Evolutionary conservation across 768 basidiomycete species (phyloP).

Genomic region (Tricholoma hemisulphureum): DNA sequence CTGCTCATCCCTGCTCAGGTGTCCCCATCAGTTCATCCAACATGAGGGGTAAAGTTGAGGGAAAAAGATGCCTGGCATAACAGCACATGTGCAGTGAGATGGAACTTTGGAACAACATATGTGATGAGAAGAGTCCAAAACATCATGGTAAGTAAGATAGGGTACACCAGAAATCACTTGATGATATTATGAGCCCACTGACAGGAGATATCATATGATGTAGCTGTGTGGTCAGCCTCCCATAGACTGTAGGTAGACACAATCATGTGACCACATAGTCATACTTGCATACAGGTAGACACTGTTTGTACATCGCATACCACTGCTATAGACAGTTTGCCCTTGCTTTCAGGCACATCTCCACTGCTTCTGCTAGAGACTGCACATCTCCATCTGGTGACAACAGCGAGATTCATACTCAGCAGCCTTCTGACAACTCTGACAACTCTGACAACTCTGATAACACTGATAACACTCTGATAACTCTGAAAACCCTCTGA

Average conservation of each 20-base stretch:
- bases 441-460: too few relatives aligned
- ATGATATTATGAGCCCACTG: conserved; percentile 26
- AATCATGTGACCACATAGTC: too few relatives aligned
- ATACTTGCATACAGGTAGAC: too few relatives aligned
- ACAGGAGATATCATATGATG: conserved; percentile 30
- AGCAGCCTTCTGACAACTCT: too few relatives aligned
- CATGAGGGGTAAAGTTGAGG: conserved; percentile 21
- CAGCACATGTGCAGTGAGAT: conserved; percentile 23
- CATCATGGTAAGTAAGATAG: background rate
- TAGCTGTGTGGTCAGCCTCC: background rate
- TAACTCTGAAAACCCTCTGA: too few relatives aligned
- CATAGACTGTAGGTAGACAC: conserved; percentile 16
- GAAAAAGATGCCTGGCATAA: conserved; percentile 23
- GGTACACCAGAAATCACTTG: conserved; percentile 10
- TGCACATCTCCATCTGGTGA: too few relatives aligned
- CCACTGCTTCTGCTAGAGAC: too few relatives aligned
- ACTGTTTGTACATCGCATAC: too few relatives aligned
- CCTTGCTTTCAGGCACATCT: too few relatives aligned
- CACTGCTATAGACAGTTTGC: too few relatives aligned
- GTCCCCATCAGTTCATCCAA: conserved; percentile 21
- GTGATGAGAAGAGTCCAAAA: background rate
- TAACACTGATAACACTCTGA: too few relatives aligned
- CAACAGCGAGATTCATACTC: too few relatives aligned
- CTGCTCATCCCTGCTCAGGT: conserved; percentile 25
- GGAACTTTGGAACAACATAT: conserved; percentile 31